Percentiles rank a stretch among this genome's conserved stretches.
Conservation (phyloP, 768 basidiomycete species). For the Leccinum subtestaceum region DNA sequence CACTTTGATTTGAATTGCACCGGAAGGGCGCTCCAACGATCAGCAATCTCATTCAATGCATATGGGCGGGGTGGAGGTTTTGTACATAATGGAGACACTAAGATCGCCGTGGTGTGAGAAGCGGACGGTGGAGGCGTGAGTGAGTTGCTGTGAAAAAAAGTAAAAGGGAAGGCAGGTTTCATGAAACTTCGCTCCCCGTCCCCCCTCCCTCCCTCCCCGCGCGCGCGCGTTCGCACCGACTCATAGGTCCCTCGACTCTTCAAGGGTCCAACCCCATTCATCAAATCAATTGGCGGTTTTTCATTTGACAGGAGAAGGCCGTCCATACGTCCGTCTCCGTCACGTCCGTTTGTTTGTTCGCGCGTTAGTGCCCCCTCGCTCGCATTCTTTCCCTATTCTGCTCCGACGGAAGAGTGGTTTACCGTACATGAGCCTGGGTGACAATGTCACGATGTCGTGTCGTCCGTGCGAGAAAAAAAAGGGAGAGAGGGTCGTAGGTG, state of each 20-base stretch:
- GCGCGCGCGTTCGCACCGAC: background rate
- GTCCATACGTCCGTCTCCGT: constrained; percentile 2
- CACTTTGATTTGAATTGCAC: background rate
- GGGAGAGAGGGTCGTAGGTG: background rate
- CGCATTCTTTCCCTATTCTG: constrained; percentile 5
- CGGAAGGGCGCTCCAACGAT: background rate
- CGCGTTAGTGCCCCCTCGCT: constrained; percentile 4
- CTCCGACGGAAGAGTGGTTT: background rate
- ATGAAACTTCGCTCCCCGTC: constrained; percentile 10
- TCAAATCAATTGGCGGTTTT: background rate
- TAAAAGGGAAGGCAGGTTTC: background rate
- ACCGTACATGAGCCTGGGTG: background rate
- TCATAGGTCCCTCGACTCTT: background rate
- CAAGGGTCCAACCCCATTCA: background rate
- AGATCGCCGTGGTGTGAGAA: constrained; percentile 32
- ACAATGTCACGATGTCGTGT: background rate
- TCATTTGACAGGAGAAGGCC: constrained; percentile 13
- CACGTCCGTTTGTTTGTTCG: background rate
- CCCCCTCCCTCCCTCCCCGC: background rate
- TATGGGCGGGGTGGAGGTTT: background rate
- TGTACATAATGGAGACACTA: constrained; percentile 13
- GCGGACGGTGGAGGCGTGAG: constrained; percentile 10
- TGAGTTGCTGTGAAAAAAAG: background rate
- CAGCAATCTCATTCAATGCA: background rate
- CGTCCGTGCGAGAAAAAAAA: background rate